Evolutionary conservation across 2,329 filamentous ascomycete genomes (phyloP), one percentile per base, ranked within the genome.

Genomic region (Neonectria faginata): DNA sequence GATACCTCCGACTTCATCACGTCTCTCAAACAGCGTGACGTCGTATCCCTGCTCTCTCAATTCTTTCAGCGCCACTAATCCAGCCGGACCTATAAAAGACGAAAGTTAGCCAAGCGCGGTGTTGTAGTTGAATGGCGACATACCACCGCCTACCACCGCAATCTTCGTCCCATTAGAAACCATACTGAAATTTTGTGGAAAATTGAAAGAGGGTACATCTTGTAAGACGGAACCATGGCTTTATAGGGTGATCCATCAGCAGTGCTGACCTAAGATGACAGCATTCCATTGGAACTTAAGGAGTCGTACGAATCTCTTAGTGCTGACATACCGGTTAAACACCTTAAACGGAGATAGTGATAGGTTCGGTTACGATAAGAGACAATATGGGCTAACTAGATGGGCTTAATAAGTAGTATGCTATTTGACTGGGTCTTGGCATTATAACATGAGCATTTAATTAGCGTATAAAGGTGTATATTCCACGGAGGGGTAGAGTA

Each of bases 21-120:
- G 51, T 54, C 51, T 20, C 12, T 54, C 51, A 41, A 54, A 54
- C 9, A 54, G 51, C 20, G 51, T 54, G n/a, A 54, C 51, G 20
- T 54, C 31, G 9, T 12, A 54, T 39, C 51, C 51, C 14, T 41
- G 11, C 2, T 41, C 51, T 41, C 51, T 41, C 20, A 54, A 39
- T 54, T 54, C 51, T 39, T 54, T 54, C 3, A 54, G 51, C 3
- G 51, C 51, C 14, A 36, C 18, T n/a, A 54, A 45, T 45, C 42
- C 42, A 22, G 8, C 42, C 11, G 42, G 42, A 14, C 42, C 42
- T 45, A 14, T 3, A 14, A 44, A 25, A 45, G 10, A 22, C 20
- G 14, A 25, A 7, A 18, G 25, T 45, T 11, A 45, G 42, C 20
- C 18, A 4, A 25, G 25, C 25, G 25, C 25, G 10, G 42, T 22